Percentiles rank a stretch among this genome's conserved stretches.
Evolutionary conservation across 768 basidiomycete genomes (phyloP).

Genomic region (Trametes gibbosa): DNA sequence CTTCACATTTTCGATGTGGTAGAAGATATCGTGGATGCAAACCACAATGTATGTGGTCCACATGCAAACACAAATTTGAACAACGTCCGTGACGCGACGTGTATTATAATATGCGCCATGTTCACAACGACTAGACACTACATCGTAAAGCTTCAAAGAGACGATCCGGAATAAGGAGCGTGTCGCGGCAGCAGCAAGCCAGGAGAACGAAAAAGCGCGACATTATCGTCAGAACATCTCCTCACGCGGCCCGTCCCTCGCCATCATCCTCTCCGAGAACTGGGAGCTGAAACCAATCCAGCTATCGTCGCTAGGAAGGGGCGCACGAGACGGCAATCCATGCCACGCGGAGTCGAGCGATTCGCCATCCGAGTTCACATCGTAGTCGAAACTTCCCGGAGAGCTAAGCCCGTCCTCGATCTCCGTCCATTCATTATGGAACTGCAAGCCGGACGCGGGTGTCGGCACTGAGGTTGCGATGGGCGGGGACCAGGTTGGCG

Average conservation of each 20-base stretch:
- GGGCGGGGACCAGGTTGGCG: constrained; percentile 14
- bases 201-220: not conserved
- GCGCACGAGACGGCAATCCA: not conserved
- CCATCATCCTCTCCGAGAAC: constrained; percentile 29
- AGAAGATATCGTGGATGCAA: too few relatives aligned
- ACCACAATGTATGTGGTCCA: too few relatives aligned
- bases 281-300: constrained; percentile 43
- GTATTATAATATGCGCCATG: too few relatives aligned
- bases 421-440: constrained; percentile 27
- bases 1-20: too few relatives aligned
- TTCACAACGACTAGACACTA: too few relatives aligned
- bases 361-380: constrained; percentile 1
- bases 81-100: too few relatives aligned
- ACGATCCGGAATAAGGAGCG: not conserved
- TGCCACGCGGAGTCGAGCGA: constrained; percentile 24
- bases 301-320: not conserved
- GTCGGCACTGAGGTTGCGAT: constrained; percentile 7
- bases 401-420: constrained; percentile 8
- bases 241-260: constrained; percentile 23
- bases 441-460: constrained; percentile 19
- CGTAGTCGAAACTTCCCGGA: constrained; percentile 11
- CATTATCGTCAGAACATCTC: constrained; percentile 20
- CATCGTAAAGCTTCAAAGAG: too few relatives aligned
- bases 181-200: not conserved
- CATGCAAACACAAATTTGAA: too few relatives aligned